A percentile compares a stretch with the other conserved stretches of the same genome.
Evolutionary conservation across 192 early-diverging fungal genomes (phyloP).

Genomic region (Coemansia sp.): DNA sequence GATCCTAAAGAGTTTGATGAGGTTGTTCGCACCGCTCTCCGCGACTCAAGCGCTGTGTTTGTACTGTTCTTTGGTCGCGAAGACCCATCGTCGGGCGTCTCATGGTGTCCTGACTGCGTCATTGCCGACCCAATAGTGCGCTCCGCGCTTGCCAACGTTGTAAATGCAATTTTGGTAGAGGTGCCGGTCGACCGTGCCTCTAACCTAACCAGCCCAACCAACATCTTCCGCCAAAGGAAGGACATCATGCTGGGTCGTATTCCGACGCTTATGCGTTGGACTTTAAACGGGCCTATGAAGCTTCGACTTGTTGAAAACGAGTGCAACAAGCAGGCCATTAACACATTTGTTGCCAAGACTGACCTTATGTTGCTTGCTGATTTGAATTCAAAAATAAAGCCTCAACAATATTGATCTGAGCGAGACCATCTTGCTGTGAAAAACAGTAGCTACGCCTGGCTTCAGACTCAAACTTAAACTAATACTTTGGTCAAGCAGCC

Average conservation of each 20-base stretch:
- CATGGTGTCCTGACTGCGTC: slow-evolving; percentile 53
- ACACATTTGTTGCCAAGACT: slow-evolving; percentile 20
- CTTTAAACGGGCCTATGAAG: slow-evolving; percentile 17
- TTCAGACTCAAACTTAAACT: too few relatives aligned
- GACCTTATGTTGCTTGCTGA: neutral
- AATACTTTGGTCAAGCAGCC: too few relatives aligned
- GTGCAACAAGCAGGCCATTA: slow-evolving; percentile 27
- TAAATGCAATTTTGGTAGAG: slow-evolving; percentile 35
- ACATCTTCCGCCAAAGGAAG: slow-evolving; percentile 29
- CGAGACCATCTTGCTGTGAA: too few relatives aligned
- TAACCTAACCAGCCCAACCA: slow-evolving; percentile 16
- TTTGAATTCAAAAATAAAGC: too few relatives aligned
- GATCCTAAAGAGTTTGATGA: slow-evolving; percentile 33
- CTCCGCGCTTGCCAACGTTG: slow-evolving; percentile 21
- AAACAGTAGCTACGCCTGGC: too few relatives aligned
- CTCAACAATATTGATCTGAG: too few relatives aligned
- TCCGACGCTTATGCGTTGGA: slow-evolving; percentile 46
- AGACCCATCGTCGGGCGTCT: slow-evolving; percentile 16
- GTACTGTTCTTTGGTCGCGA: slow-evolving; percentile 55
- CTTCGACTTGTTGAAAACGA: slow-evolving; percentile 37
- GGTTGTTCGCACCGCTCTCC: slow-evolving; percentile 4
- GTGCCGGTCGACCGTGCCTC: slow-evolving; percentile 46
- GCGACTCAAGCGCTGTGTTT: slow-evolving; percentile 24
- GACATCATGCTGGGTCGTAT: slow-evolving; percentile 33
- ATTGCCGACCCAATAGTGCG: slow-evolving; percentile 50